Evolutionary conservation across 768 basidiomycete genomes (phyloP).

Genomic region (Pulveroboletus sp.): DNA sequence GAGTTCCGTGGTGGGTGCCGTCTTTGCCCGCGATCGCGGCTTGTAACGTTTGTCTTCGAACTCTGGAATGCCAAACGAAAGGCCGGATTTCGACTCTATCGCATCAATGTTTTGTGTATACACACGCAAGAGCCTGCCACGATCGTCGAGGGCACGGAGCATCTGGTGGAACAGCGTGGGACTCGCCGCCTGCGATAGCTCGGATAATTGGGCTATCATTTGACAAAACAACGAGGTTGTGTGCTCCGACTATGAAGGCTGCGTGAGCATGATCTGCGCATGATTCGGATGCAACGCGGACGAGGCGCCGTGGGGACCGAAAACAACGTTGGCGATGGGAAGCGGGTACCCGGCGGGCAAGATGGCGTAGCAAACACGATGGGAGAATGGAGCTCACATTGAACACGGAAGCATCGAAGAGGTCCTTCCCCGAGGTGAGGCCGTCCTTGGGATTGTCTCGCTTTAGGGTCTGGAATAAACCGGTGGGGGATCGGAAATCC

Average conservation of each 20-base stretch:
- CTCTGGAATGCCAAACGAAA: constrained; percentile 80
- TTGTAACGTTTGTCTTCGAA: constrained; percentile 56
- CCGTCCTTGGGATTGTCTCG: constrained; percentile 71
- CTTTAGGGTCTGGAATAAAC: constrained; percentile 75
- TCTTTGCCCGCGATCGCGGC: constrained; percentile 45
- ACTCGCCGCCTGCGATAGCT: constrained; percentile 62
- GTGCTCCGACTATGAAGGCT: constrained; percentile 54
- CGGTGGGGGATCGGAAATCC: constrained; percentile 80
- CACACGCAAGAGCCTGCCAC: constrained; percentile 74
- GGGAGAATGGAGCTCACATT: constrained; percentile 48
- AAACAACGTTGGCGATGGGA: neutral
- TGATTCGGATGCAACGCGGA: constrained; percentile 3
- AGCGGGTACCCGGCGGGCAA: neutral
- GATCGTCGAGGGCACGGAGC: constrained; percentile 69
- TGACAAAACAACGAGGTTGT: constrained; percentile 78
- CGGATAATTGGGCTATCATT: constrained; percentile 83
- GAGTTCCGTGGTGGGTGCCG: constrained; percentile 15
- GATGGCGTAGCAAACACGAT: constrained; percentile 4
- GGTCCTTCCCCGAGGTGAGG: constrained; percentile 74
- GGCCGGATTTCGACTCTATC: constrained; percentile 81
- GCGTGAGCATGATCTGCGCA: constrained; percentile 17
- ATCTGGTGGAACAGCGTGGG: constrained; percentile 81
- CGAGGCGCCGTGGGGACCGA: neutral
- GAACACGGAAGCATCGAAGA: constrained; percentile 90
- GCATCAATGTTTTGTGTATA: constrained; percentile 96